Evolutionary conservation across 2,329 filamentous ascomycete genomes (phyloP), one percentile per base, ranked within the genome.

Genomic region (Neofusicoccum parvum): DNA sequence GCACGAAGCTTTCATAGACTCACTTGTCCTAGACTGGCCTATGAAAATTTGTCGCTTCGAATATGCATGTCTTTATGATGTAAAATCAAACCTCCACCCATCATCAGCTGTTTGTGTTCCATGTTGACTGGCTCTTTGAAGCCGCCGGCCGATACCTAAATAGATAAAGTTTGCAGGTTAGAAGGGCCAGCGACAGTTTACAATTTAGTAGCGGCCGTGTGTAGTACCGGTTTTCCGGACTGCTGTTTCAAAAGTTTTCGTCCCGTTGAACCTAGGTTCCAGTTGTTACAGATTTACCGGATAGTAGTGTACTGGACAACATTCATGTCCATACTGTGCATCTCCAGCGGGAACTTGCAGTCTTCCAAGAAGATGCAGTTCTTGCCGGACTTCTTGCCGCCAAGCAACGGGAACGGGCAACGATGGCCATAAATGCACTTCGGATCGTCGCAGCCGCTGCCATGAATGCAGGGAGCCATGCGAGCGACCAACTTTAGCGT

Each of bases 401-500:
- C 78, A 12, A 71, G 67, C 15, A 70, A 69, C 0, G 80, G 81
- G 67, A 85, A 85, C 17, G 86, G 85, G 71, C 87, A 89, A 41
- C 84, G 82, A 74, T 89, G 87, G 23, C 87, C 87, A 71, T 88
- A 88, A 60, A 88, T 88, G 75, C 87, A 89, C 66, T 84, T 83
- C 1, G 81, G 73, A 67, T 89, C 87, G 59, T 85, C 80, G 70
- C 87, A 89, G 14, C 80, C 80, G 58, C 82, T 80, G 11, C 86
- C 86, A 70, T 85, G 84, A 65, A 81, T 81, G 71, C 87, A 89
- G 27, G 86, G 86, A 3, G 85, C 87, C 85, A 88, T 87, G 59
- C 87, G 83, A 54, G 87, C 86, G 20, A 89, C 85, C 27, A 85
- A 82, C 32, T 81, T 81, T 64, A 89, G 75, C n/a, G 82, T 82